Evolutionary conservation across 2,329 filamentous ascomycete genomes (phyloP).

Genomic region (Chaetomiaceae sp.): DNA sequence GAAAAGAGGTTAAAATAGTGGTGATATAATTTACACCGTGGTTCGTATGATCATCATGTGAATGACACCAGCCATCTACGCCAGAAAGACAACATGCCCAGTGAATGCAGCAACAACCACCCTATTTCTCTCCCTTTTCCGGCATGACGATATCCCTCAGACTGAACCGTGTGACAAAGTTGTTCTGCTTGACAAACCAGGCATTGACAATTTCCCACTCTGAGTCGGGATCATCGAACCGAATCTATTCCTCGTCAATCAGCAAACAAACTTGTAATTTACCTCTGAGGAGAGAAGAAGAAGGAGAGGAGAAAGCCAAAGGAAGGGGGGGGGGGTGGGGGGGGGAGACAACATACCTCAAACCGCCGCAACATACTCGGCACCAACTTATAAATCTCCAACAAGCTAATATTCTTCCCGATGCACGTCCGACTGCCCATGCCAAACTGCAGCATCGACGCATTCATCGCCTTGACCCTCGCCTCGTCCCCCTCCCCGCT

Average conservation of each 20-base stretch:
- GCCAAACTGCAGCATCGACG: slow-evolving; percentile 68
- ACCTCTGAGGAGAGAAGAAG: not conserved
- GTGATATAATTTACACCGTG: not conserved
- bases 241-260: slow-evolving; percentile 38
- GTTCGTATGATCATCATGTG: not conserved
- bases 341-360: slow-evolving; percentile 42
- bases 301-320: not conserved
- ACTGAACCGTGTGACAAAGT: slow-evolving; percentile 47
- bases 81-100: not conserved
- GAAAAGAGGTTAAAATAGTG: too few species aligned
- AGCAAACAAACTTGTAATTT: too few species aligned
- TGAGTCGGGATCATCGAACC: slow-evolving; percentile 48
- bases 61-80: slow-evolving; percentile 4
- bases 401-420: slow-evolving; percentile 61
- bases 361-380: slow-evolving; percentile 60
- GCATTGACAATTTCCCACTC: slow-evolving; percentile 59
- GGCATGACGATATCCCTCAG: slow-evolving; percentile 42
- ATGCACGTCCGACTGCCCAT: slow-evolving; percentile 67
- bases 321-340: too few species aligned
- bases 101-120: not conserved
- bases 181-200: slow-evolving; percentile 59
- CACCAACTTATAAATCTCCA: slow-evolving; percentile 62
- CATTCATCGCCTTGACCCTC: slow-evolving; percentile 62
- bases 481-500: slow-evolving; percentile 42
- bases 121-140: slow-evolving; percentile 17